phyloP scores from a whole-genome alignment of 306 rosid genomes.

The Casuarina glauca region DNA sequence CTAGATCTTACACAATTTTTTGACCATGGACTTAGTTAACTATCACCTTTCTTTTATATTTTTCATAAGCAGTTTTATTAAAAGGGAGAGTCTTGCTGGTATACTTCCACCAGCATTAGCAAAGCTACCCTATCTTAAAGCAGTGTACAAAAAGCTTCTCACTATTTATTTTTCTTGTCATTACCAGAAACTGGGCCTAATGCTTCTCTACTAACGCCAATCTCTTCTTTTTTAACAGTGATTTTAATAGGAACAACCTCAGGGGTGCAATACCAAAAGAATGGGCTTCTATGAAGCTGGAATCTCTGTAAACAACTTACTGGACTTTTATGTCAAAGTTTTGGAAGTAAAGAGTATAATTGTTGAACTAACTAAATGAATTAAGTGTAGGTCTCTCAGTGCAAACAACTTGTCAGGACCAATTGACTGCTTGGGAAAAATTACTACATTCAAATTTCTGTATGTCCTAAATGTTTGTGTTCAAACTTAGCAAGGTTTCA shows the following conservation, averaged over 20 bases:
- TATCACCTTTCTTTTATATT: not conserved
- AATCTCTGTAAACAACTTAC: constrained; percentile 21
- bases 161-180: not conserved
- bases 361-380: not conserved
- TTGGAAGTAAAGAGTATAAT: not conserved
- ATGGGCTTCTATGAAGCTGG: constrained; percentile 34
- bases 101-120: constrained; percentile 31
- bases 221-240: constrained; percentile 6
- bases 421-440: constrained; percentile 28
- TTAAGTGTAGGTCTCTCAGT: not conserved
- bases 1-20: too few species aligned
- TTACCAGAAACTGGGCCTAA: not conserved
- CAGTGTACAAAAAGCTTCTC: constrained; percentile 14
- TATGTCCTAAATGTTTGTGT: not conserved
- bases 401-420: constrained; percentile 33
- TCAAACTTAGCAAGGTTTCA: not conserved
- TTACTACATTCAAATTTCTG: constrained; percentile 10
- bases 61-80: not conserved
- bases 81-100: constrained; percentile 32
- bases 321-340: not conserved
- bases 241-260: constrained; percentile 21
- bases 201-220: not conserved
- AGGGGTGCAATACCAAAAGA: constrained; percentile 27
- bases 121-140: constrained; percentile 27
- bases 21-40: too few species aligned